Conservation (phyloP, 352 stramenopile genomes). For the Phytophthora tentaculata region DNA sequence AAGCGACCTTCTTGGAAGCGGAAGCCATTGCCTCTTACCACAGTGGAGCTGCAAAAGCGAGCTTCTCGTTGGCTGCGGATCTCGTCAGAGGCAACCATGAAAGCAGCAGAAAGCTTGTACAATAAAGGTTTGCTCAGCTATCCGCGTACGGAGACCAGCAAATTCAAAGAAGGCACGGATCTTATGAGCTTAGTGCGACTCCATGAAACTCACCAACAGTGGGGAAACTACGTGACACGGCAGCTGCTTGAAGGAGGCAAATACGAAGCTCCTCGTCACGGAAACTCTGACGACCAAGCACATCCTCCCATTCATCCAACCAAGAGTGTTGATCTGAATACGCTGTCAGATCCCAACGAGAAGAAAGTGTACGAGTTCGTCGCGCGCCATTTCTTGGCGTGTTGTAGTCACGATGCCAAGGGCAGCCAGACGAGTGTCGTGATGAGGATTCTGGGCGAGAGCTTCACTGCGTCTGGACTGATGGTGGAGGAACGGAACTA, state of each 20-base stretch:
- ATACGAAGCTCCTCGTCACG: slow-evolving; percentile 88
- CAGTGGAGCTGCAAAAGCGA: slow-evolving; percentile 99
- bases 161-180: slow-evolving; percentile 95
- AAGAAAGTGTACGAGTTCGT: slow-evolving; percentile 98
- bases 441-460: slow-evolving; percentile 88
- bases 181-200: slow-evolving; percentile 79
- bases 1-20: slow-evolving; percentile 92
- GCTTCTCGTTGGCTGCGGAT: slow-evolving; percentile 96
- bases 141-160: slow-evolving; percentile 99
- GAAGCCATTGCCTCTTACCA: slow-evolving; percentile 97
- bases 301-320: slow-evolving; percentile 99
- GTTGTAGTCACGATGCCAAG: slow-evolving; percentile 95
- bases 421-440: slow-evolving; percentile 90
- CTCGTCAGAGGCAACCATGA: slow-evolving; percentile 97
- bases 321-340: slow-evolving; percentile 88
- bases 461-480: slow-evolving; percentile 88
- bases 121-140: slow-evolving; percentile 99
- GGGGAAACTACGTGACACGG: slow-evolving; percentile 77
- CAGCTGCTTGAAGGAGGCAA: slow-evolving; percentile 65
- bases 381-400: slow-evolving; percentile 98
- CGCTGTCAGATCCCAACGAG: slow-evolving; percentile 85
- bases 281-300: slow-evolving; percentile 95
- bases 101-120: slow-evolving; percentile 96
- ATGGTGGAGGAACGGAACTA: slow-evolving; percentile 95
- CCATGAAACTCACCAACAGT: slow-evolving; percentile 76